Evolutionary conservation across 2,329 filamentous ascomycete species (phyloP), one percentile per base, ranked within the genome.

Genomic region (Dothidotthia symphoricarpi): DNA sequence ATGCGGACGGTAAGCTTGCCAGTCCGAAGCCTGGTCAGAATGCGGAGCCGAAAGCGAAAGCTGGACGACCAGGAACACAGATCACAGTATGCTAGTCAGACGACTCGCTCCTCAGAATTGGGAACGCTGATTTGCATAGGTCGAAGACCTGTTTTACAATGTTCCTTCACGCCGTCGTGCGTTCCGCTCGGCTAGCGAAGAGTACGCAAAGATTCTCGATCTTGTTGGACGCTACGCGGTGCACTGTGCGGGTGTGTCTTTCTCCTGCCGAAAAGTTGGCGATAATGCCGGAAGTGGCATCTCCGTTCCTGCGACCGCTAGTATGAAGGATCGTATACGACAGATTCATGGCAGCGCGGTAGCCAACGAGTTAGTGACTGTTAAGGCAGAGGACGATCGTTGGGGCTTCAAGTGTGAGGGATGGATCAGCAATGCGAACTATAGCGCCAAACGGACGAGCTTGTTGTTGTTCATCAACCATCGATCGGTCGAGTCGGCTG

Each of bases 111-210:
- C 19, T 22, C 19, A 22, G 19, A 22, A 16, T 11, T 8, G n/a
- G 7, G 12, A 9, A 1, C 12, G 19, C 45, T 64, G 14, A 61
- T 17, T 4, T 0, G 8, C 15, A 6, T 37, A 80, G 77, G 80
- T 98, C 12, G 91, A 98, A 61, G 93, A 98, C 64, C 71, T 98
- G 9, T 98, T 98, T 66, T 98, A 95, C 74, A 98, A 96, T 57
- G 81, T 97, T 1, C 90, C 89, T 0, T 95, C 86, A 7, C 81
- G 93, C 16, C 82, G 90, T 24, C 81, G 83, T 50, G 93, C 94
- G 9, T 98, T 98, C 59, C 82, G 93, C 27, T 97, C 91, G 11
- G 73, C 86, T 13, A 87, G 89, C 25, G 93, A 98, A 60, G 94
- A 98, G 64, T 97, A 94, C 71, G 89, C 94, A 58, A 98, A 97